Evolutionary conservation across 2,329 filamentous ascomycete genomes (phyloP), one percentile per base, ranked within the genome.

Genomic region (Cladosporium sp.): DNA sequence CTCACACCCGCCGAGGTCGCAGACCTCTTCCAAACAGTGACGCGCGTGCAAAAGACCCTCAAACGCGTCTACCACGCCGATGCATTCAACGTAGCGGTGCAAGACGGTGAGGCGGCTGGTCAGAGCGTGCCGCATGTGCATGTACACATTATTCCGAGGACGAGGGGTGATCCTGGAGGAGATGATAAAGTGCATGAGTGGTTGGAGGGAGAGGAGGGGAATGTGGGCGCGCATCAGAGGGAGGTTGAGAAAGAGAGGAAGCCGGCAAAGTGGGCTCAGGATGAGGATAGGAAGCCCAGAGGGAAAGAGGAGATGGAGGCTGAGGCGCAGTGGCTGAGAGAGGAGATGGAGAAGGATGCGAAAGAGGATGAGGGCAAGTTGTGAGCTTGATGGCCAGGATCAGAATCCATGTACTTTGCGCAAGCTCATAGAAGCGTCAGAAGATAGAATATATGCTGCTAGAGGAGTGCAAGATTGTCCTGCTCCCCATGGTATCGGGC

Each of bases 51-150:
- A 67, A 83, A 82, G 49, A 92, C 95, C 78, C 82, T 97, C 7
- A 78, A 83, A 68, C 78, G 79, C 30, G 73, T 85, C 62, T 82
- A 83, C 71, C 70, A 81, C 36, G 88, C 85, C 5, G 85, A 89
- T 9, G 89, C 90, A 60, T 88, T 97, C 76, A 97, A 96, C 71
- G 87, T 99, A 51, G 92, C 93, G 0, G 83, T 99, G n/a, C 94
- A 99, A 73, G 94, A 99, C 73, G 94, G 94, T 19, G 78, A 81
- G 34, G 90, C 92, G 60, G 91, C 94, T 1, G 94, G 94, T 0
- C 94, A 99, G 82, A 96, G 91, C 59, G 93, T 99, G 45, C 82
- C 90, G 8, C 94, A 99, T 76, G 86, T 97, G 14, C 94, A 99
- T 76, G 89, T 92, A 25, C 94, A 99, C 76, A 84, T 97, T 51